Base-by-base conservation (phyloP, 164 flowering plant genomes). In the Santalum album region DNA sequence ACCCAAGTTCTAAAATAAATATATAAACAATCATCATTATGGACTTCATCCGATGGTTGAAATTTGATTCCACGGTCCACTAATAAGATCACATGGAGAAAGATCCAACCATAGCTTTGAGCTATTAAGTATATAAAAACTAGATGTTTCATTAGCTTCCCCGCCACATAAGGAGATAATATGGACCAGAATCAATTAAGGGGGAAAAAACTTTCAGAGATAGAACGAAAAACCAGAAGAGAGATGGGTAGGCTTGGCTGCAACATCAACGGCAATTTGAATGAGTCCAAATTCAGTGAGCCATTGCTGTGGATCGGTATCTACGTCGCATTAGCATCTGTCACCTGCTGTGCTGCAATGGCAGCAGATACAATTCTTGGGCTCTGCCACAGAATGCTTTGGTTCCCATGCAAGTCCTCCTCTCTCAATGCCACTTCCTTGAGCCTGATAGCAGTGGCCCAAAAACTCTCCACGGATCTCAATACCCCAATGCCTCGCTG, bases 281-380 rank as follows among this genome's bases (percentile, higher is more conserved):
- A 83, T 46, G 79, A 68, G 51, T 58, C 76, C 0, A 73, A 60
- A 52, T 81, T 75, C 78, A 72, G 66, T 25, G 60, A 63, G 53
- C 87, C 87, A 7, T 56, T 81, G 76, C 87, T 84, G 16, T 78
- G 82, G 82, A 81, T 81, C 27, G 87, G 87, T 57, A 29, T 74
- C 49, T 84, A 84, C 32, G 56, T 77, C 0, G 78, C 78, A 10
- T 71, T 66, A 57, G 87, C 91, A 24, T 79, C 91, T 21, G 24
- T 75, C 15, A 64, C 64, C 18, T 78, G 81, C 59, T 65, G 67
- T 17, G 0, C 66, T 1, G 79, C 79, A 7, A 81, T 84, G 82
- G 74, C 66, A 1, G 57, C 57, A 1, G 91, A 84, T 42, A 60
- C 68, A 39, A 14, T 73, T 42, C 49, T 17, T 6, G 80, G 72